Conservation (phyloP, 768 basidiomycete genomes). For the Suillus brevipes region DNA sequence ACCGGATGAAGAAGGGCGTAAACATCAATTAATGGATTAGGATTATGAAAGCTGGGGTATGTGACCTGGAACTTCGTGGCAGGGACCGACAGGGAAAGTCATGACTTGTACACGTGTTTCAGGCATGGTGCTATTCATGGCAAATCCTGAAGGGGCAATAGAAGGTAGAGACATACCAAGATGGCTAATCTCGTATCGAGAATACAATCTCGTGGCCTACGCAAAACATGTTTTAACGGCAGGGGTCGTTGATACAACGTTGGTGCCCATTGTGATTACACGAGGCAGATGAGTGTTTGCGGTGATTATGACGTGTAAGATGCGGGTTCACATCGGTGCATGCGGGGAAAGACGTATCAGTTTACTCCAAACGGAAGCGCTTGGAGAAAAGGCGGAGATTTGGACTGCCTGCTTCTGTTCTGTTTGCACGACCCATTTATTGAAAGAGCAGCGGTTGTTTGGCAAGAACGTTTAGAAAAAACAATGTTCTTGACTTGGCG, state of each 20-base stretch:
- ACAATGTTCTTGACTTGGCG: slow-evolving; percentile 4
- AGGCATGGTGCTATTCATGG: slow-evolving; percentile 22
- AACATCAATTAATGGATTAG: slow-evolving; percentile 17
- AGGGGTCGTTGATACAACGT: slow-evolving; percentile 3
- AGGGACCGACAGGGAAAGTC: slow-evolving; percentile 14
- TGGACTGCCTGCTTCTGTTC: not conserved
- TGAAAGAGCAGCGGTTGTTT: slow-evolving; percentile 14
- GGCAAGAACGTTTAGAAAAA: slow-evolving; percentile 17
- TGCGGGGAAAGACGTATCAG: not conserved
- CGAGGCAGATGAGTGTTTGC: not conserved
- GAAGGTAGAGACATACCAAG: not conserved
- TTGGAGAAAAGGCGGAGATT: not conserved
- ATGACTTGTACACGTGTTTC: slow-evolving; percentile 27
- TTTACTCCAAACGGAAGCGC: not conserved
- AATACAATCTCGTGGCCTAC: slow-evolving; percentile 2
- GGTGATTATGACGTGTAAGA: not conserved
- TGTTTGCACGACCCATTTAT: not conserved
- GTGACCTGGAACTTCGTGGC: slow-evolving; percentile 10
- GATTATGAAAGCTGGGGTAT: slow-evolving; percentile 15
- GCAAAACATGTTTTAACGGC: not conserved
- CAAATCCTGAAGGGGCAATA: slow-evolving; percentile 9
- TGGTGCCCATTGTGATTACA: slow-evolving; percentile 1
- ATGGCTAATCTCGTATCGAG: not conserved
- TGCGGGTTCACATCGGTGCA: not conserved
- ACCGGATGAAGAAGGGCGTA: slow-evolving; percentile 15